Base-by-base conservation (phyloP, 148 eudicot species). In the Selenicereus undatus region DNA sequence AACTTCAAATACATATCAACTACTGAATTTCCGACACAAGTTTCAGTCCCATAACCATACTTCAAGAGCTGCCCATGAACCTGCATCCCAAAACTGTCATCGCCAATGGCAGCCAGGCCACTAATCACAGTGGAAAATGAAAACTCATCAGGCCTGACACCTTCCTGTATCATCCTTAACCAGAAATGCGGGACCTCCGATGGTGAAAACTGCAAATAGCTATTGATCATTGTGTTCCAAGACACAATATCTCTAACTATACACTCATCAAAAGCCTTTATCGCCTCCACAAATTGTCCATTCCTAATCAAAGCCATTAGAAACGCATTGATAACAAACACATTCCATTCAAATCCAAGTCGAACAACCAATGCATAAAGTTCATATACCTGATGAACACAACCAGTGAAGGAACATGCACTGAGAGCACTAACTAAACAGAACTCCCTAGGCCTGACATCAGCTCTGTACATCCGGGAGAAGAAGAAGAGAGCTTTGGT, bases 191-290 rank as follows among this genome's bases (percentile, higher is more conserved):
- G 89, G 1, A 92, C 58, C 54, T 87, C 81, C 1, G 76, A 77
- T 56, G 82, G 85, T 3, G 75, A 84, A 78, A 81, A 76, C 79
- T 86, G 86, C 86, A 85, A 66, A 75, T 86, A 89, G 27, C 93
- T 93, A 11, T 86, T 81, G 43, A 91, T 66, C 87, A 93, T 88
- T 32, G 93, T 84, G 79, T 93, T 93, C 94, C 94, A 93, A 73
- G 92, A 84, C 74, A 91, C 90, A 22, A 77, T 83, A 86, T 93
- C 97, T 80, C 82, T 90, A 74, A 52, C 42, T 5, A 29, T 39
- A 69, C 80, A 81, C 74, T 75, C 73, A 36, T 89, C 86, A 65
- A 93, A 93, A 45, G 81, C 85, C 77, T 54, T 73, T 20, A 77
- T 60, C 64, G 94, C 94, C 64, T 87, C 88, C 8, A 22, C 30